Percentiles rank a stretch among this genome's conserved stretches.
These are phyloP conservation scores for Medicago lupulina DNA, from an alignment of 306 rosid genomes.

Conservation along the genomic window DNA sequence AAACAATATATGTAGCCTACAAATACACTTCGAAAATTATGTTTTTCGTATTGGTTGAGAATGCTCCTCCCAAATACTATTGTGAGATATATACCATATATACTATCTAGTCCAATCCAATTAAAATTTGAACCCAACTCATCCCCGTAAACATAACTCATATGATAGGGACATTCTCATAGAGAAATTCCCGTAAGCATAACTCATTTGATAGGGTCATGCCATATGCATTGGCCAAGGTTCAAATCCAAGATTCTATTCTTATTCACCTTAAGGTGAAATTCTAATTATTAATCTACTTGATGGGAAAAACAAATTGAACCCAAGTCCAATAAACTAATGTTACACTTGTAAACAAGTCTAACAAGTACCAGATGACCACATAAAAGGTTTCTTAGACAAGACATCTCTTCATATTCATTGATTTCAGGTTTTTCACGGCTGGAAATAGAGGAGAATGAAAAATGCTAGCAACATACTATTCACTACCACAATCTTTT, in stretches of 20 bases:
- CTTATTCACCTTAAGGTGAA: too few relatives aligned
- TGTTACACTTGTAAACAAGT: not conserved
- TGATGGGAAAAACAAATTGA: not conserved
- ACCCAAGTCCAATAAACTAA: not conserved
- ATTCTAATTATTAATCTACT: too few relatives aligned
- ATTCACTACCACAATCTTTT: not conserved
- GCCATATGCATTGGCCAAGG: too few relatives aligned
- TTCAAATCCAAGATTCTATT: too few relatives aligned
- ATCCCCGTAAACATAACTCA: too few relatives aligned
- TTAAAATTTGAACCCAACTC: not conserved
- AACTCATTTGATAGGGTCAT: too few relatives aligned
- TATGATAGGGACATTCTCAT: too few relatives aligned
- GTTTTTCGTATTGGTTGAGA: not conserved
- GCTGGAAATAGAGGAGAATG: not conserved
- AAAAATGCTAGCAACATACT: not conserved
- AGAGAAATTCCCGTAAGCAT: too few relatives aligned
- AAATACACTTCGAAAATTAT: not conserved
- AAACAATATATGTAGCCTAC: not conserved
- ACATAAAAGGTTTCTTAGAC: slow-evolving; percentile 7
- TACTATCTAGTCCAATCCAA: too few relatives aligned
- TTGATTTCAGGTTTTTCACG: not conserved
- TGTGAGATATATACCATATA: not conserved
- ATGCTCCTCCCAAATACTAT: not conserved
- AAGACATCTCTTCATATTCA: not conserved
- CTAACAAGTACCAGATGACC: not conserved